These are phyloP conservation scores for Letharia columbiana DNA, from an alignment of 495 filamentous ascomycete genomes.

Conservation along the genomic window DNA sequence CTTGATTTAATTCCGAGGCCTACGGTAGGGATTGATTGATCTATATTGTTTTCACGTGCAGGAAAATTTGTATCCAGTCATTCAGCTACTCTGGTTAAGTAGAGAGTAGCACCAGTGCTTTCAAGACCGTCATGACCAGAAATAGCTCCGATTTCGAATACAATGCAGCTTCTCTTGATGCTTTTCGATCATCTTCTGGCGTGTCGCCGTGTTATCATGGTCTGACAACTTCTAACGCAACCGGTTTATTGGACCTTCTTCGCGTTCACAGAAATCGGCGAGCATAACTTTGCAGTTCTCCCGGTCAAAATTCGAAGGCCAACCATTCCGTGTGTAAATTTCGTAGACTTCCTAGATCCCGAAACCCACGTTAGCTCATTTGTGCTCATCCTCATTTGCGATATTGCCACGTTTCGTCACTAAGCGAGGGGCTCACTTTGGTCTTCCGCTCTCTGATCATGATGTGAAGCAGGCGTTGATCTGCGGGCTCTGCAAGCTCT, in stretches of 20 bases:
- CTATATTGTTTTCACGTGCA: neutral
- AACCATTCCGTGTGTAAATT: neutral
- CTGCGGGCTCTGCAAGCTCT: neutral
- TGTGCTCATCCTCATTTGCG: neutral
- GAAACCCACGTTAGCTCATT: neutral
- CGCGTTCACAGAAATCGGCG: neutral
- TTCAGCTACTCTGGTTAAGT: neutral
- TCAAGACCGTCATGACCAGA: neutral
- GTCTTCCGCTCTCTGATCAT: neutral
- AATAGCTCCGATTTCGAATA: neutral
- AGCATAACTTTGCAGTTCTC: neutral
- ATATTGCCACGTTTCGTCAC: neutral
- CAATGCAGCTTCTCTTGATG: neutral
- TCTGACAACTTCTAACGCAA: neutral
- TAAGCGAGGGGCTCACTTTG: neutral
- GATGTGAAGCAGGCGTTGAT: neutral
- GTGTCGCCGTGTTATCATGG: neutral
- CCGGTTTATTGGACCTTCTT: neutral
- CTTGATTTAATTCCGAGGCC: neutral
- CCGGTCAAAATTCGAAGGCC: neutral
- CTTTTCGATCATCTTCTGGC: neutral
- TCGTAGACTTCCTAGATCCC: neutral
- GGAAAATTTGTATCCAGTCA: neutral
- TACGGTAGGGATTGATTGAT: neutral
- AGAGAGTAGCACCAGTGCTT: neutral